Percentiles rank a stretch among this genome's conserved stretches.
Conservation (phyloP, 2,329 filamentous ascomycete species). For the Penicillium vulpinum region DNA sequence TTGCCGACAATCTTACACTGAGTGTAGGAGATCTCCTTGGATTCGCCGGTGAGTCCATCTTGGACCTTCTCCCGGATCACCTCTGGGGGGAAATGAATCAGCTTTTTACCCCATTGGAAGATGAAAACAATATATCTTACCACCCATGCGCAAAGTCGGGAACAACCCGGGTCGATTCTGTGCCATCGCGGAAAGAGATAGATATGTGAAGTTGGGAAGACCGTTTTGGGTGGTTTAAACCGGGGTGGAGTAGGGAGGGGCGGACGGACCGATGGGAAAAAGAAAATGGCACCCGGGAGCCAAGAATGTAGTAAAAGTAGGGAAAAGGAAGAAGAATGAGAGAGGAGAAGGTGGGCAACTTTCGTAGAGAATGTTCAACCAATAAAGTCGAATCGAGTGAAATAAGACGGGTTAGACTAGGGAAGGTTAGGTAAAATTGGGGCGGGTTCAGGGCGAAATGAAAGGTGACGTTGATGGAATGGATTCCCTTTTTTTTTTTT, state of each 20-base stretch:
- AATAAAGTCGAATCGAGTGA: slow-evolving; percentile 14
- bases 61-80: slow-evolving; percentile 98
- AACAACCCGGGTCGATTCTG: slow-evolving; percentile 90
- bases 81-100: slow-evolving; percentile 59
- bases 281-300: slow-evolving; percentile 34
- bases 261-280: slow-evolving; percentile 38
- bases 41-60: slow-evolving; percentile 95
- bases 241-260: slow-evolving; percentile 35
- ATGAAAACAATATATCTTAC: slow-evolving; percentile 60
- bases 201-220: slow-evolving; percentile 39
- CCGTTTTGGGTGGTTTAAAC: slow-evolving; percentile 53
- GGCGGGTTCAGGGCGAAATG: slow-evolving; percentile 15
- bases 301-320: slow-evolving; percentile 33
- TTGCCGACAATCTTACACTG: slow-evolving; percentile 99
- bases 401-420: slow-evolving; percentile 19
- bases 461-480: slow-evolving; percentile 10
- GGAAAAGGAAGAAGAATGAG: slow-evolving; percentile 20
- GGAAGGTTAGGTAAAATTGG: slow-evolving; percentile 21
- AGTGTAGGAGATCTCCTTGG: slow-evolving; percentile 94
- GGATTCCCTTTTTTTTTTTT: background rate
- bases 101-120: slow-evolving; percentile 23
- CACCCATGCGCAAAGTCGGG: slow-evolving; percentile 89
- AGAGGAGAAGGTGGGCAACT: slow-evolving; percentile 22
- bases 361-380: slow-evolving; percentile 21
- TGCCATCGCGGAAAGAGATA: slow-evolving; percentile 64